phyloP scores from a whole-genome alignment of 306 rosid species.

The Ochetophila trinervis region DNA sequence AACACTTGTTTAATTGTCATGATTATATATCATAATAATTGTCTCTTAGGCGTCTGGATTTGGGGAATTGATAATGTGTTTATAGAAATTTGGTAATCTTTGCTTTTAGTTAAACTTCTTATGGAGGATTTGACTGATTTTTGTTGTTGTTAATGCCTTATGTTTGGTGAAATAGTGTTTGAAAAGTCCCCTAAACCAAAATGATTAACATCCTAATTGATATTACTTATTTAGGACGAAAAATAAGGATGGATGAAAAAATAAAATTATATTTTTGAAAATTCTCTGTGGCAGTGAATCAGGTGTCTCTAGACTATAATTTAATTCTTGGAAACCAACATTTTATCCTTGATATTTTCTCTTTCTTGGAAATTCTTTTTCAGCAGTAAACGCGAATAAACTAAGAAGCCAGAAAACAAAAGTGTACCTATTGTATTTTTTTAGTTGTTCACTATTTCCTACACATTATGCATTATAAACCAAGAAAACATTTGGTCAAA shows the following conservation, averaged over 20 bases:
- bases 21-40: not conserved
- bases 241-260: not conserved
- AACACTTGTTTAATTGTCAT: not conserved
- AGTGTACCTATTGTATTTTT: no score
- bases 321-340: no score
- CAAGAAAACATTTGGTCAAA: not conserved
- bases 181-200: slow-evolving; percentile 46
- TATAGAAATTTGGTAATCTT: not conserved
- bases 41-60: not conserved
- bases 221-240: slow-evolving; percentile 12
- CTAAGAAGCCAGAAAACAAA: no score
- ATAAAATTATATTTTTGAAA: no score
- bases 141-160: slow-evolving; percentile 17
- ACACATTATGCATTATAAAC: no score
- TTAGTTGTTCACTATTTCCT: no score
- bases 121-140: slow-evolving; percentile 29
- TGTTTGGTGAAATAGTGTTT: slow-evolving; percentile 40
- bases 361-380: no score
- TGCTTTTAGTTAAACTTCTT: slow-evolving; percentile 19
- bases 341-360: no score
- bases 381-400: no score
- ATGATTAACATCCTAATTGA: slow-evolving; percentile 17
- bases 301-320: no score
- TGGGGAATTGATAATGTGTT: slow-evolving; percentile 1
- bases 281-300: no score